Base-by-base conservation (phyloP, 306 rosid species). In the Corylus heterophylla region DNA sequence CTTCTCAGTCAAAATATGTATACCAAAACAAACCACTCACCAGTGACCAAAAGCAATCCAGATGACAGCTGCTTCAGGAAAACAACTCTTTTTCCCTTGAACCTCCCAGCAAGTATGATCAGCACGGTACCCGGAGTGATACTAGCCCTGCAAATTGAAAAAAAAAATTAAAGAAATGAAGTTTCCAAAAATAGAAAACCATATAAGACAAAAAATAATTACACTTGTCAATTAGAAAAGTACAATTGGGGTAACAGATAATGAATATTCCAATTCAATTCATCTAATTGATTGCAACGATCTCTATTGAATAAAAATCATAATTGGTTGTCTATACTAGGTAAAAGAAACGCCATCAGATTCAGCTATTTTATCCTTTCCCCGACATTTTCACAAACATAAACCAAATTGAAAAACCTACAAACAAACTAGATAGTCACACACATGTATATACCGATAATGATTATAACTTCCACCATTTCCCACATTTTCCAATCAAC, bases 1-100 rank as follows among this genome's bases (percentile, higher is more conserved):
- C 18, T 22, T 10, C 16, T 31, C 16, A 11, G 7, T 17, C 18
- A 74, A 63, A 71, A 78, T 3, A 67, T 7, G n/a, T 1, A 25
- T 13, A 31, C 20, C 50, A 9, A 61, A 27, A 27, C 37, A 51
- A 54, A 42, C 10, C 22, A 66, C 86, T 82, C 74, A 90, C 96
- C 96, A 54, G 96, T 82, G 18, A 89, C 91, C 71, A 91, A 87
- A 79, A 91, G 93, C 86, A 91, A 84, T 8, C 96, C 96, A 58
- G 96, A 91, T 11, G 92, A 79, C 31, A 91, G 89, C 87, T 91
- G 96, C 83, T 91, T 91, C 85, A 91, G 67, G 78, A 89, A 91
- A 59, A 89, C 93, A 1, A 87, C 96, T 61, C 96, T 80, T 83
- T 87, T 91, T 69, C 96, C 96, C 87, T 84, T 91, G 81, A 89